Conservation (phyloP, 495 filamentous ascomycete genomes). For the Tuber calosporum region DNA sequence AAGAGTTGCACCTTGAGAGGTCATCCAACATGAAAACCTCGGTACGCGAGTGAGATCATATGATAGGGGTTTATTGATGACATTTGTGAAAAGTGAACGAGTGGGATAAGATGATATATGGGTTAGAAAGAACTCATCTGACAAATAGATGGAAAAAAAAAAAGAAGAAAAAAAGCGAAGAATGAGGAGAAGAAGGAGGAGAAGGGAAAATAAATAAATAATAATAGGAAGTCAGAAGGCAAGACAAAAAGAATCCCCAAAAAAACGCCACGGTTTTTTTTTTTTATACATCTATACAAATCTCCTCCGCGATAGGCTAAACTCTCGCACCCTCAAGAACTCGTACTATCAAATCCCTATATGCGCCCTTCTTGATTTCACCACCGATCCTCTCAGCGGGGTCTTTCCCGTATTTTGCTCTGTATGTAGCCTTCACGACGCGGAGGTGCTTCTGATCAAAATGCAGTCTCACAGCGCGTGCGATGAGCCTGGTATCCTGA, state of each 20-base stretch:
- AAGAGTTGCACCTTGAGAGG: too few species aligned
- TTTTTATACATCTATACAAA: not conserved
- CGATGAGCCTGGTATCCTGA: conserved; percentile 29
- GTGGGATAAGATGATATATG: not conserved
- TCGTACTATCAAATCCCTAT: conserved; percentile 30
- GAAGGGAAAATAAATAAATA: not conserved
- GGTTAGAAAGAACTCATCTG: not conserved
- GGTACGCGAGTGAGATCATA: not conserved
- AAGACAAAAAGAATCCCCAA: not conserved
- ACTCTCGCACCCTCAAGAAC: conserved; percentile 12
- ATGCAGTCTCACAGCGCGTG: conserved; percentile 27
- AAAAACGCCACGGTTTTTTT: not conserved
- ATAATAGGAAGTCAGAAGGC: not conserved
- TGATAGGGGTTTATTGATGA: not conserved
- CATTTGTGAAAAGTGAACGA: not conserved
- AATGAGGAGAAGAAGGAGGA: not conserved
- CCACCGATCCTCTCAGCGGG: conserved; percentile 19
- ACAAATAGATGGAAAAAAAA: not conserved
- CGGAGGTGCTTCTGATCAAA: conserved; percentile 24
- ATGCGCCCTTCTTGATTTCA: conserved; percentile 28
- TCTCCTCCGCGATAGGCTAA: not conserved
- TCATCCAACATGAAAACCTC: not conserved
- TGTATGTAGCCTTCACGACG: conserved; percentile 27
- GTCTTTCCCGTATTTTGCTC: conserved; percentile 21
- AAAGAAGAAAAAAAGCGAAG: too few species aligned